Evolutionary conservation across 768 basidiomycete species (phyloP).

Genomic region (Cantharellus anzutake): DNA sequence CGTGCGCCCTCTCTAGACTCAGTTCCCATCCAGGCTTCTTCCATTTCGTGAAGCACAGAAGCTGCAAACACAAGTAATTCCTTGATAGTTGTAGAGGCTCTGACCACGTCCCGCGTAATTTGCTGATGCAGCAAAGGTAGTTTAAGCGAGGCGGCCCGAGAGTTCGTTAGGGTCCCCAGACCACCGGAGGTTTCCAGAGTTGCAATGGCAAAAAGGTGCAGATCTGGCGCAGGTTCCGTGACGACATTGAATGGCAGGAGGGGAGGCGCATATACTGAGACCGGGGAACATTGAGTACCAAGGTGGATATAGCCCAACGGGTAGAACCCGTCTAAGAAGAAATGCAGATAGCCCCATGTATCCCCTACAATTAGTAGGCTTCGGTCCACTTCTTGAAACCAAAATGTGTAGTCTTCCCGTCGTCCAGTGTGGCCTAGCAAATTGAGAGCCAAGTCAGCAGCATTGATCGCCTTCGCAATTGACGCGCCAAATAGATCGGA

Average conservation of each 20-base stretch:
- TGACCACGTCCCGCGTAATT: conserved; percentile 47
- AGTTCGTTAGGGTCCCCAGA: conserved; percentile 10
- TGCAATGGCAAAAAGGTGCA: neutral
- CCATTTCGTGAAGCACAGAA: conserved; percentile 55
- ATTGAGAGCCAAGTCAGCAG: neutral
- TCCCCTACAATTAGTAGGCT: conserved; percentile 49
- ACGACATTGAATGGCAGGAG: neutral
- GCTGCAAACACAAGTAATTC: conserved; percentile 56
- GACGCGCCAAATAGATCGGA: conserved; percentile 30
- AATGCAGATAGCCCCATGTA: conserved; percentile 35
- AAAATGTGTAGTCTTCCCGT: neutral
- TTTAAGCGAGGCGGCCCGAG: conserved; percentile 29
- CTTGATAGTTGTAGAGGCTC: conserved; percentile 44
- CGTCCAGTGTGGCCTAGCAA: neutral
- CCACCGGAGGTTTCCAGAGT: neutral
- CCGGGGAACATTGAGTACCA: conserved; percentile 15
- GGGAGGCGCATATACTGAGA: conserved; percentile 27
- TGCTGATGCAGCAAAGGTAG: conserved; percentile 39
- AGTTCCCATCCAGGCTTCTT: conserved; percentile 50
- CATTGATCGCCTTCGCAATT: conserved; percentile 19
- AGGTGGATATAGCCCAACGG: conserved; percentile 37
- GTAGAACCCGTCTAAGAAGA: conserved; percentile 61
- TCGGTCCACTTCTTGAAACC: conserved; percentile 30
- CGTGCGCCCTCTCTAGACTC: conserved; percentile 41
- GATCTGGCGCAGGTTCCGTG: neutral